Percentiles rank a stretch among this genome's conserved stretches.
phyloP scores from a whole-genome alignment of 768 basidiomycete genomes.

The Podaxis pistillaris region DNA sequence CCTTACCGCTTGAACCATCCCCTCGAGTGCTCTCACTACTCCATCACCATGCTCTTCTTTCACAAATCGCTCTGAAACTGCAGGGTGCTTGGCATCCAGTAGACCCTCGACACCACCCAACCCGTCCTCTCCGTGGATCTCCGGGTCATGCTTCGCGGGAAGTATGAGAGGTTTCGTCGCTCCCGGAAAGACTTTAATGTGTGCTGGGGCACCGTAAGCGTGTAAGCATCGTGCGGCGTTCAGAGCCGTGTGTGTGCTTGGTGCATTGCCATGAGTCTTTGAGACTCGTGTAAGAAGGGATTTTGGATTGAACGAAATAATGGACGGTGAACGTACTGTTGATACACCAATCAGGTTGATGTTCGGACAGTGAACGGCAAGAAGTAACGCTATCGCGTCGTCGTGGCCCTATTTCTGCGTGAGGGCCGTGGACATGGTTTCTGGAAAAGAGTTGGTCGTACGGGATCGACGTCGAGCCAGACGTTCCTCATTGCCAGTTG shows the following conservation, averaged over 20 bases:
- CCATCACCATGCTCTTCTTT: conserved; percentile 37
- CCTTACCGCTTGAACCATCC: conserved; percentile 57
- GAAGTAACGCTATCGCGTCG: conserved; percentile 80
- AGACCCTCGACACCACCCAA: conserved; percentile 84
- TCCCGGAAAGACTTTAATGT: conserved; percentile 67
- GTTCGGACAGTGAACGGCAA: conserved; percentile 65
- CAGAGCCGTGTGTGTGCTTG: conserved; percentile 53
- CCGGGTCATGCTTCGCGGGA: conserved; percentile 58
- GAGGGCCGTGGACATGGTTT: background rate
- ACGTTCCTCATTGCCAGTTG: conserved; percentile 30
- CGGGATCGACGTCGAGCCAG: conserved; percentile 71
- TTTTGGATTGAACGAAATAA: background rate
- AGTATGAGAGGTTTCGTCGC: conserved; percentile 68
- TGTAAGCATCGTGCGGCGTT: conserved; percentile 80
- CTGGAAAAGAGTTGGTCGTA: conserved; percentile 26
- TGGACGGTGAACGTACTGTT: conserved; percentile 47
- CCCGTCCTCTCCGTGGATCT: conserved; percentile 83
- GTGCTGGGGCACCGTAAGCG: conserved; percentile 63
- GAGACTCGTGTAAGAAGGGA: background rate
- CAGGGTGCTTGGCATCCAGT: conserved; percentile 44
- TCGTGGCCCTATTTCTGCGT: conserved; percentile 71
- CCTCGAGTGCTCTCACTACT: conserved; percentile 58
- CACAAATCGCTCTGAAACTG: conserved; percentile 51
- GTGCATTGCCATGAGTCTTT: conserved; percentile 82
- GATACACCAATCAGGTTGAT: conserved; percentile 80